phyloP scores from a whole-genome alignment of 768 basidiomycete genomes.

The Dioszegia hungarica region DNA sequence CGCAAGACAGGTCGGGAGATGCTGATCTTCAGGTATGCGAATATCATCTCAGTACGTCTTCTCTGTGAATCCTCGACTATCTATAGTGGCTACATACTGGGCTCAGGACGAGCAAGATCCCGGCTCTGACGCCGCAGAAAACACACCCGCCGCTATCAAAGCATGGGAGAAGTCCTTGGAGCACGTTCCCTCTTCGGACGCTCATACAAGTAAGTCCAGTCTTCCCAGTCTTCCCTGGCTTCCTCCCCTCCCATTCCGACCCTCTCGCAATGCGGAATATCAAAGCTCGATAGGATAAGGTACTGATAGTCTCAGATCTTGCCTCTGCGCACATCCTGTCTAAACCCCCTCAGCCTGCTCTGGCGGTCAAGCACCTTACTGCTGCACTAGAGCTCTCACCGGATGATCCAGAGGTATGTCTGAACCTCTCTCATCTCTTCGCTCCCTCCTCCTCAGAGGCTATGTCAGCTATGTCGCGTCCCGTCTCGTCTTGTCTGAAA shows the following conservation, averaged over 20 bases:
- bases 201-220: constrained; percentile 44
- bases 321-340: constrained; percentile 50
- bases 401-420: constrained; percentile 46
- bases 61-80: too few relatives aligned
- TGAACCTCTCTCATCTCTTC: not conserved
- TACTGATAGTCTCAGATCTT: constrained; percentile 31
- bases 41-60: constrained; percentile 37
- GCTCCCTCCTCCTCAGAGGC: not conserved
- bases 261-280: too few relatives aligned
- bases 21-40: constrained; percentile 37
- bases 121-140: too few relatives aligned
- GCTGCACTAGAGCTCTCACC: constrained; percentile 42
- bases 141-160: constrained; percentile 37
- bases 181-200: constrained; percentile 44
- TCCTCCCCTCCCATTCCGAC: too few relatives aligned
- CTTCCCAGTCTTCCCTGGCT: too few relatives aligned
- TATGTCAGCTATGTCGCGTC: too few relatives aligned
- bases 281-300: too few relatives aligned
- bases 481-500: too few relatives aligned
- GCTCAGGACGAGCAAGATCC: too few relatives aligned
- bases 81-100: too few relatives aligned
- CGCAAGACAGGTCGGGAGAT: not conserved
- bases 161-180: constrained; percentile 43
- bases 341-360: constrained; percentile 48
- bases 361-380: constrained; percentile 49